phyloP scores from a whole-genome alignment of 129 eudicot genomes.

The Saussurea involucrata region DNA sequence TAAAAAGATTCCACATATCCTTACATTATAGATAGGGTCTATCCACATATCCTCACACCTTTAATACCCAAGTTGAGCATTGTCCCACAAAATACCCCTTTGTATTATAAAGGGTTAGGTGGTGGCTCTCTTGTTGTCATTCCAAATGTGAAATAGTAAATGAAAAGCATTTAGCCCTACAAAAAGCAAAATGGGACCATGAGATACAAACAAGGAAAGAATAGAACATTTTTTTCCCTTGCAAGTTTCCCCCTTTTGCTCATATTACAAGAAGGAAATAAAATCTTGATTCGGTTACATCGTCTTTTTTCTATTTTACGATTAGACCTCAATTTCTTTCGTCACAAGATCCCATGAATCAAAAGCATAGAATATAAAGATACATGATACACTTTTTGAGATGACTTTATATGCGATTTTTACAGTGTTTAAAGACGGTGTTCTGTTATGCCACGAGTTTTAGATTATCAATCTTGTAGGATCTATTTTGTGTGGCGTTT shows the following conservation, averaged over 20 bases:
- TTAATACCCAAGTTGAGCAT: constrained; percentile 11
- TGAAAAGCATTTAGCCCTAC: neutral
- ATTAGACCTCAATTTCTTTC: neutral
- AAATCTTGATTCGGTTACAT: neutral
- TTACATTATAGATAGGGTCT: neutral
- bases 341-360: neutral
- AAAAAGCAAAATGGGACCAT: constrained; percentile 22
- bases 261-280: neutral
- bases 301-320: neutral
- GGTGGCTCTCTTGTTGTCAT: constrained; percentile 17
- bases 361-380: neutral
- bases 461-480: neutral
- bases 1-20: neutral
- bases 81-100: constrained; percentile 27
- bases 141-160: neutral
- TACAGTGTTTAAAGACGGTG: neutral
- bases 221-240: constrained; percentile 7
- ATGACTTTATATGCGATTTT: neutral
- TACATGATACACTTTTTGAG: neutral
- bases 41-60: neutral
- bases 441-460: neutral
- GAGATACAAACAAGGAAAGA: constrained; percentile 32
- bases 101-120: constrained; percentile 9
- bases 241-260: constrained; percentile 15
- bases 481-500: neutral